A percentile compares a stretch with the other conserved stretches of the same genome.
Conservation (phyloP, 768 basidiomycete genomes). For the Mycena floridula region DNA sequence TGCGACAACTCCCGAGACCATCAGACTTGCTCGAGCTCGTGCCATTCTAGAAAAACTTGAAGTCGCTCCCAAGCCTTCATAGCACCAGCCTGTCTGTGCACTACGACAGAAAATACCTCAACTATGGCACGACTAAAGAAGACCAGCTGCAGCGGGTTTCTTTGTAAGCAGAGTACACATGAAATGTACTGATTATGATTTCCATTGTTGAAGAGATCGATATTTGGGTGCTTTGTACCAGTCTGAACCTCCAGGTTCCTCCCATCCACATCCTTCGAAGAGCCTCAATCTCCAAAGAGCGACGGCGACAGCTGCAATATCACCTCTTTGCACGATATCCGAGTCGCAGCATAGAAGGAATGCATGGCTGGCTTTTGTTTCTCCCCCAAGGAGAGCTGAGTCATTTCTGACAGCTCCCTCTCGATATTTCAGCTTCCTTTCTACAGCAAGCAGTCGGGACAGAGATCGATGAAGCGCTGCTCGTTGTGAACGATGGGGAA, state of each 20-base stretch:
- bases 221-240: background rate
- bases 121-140: too few species aligned
- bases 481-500: slow-evolving; percentile 58
- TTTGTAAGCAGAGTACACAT: too few species aligned
- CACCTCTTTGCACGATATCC: slow-evolving; percentile 43
- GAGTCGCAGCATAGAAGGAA: slow-evolving; percentile 56
- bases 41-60: too few species aligned
- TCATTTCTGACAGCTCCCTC: too few species aligned
- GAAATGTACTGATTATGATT: too few species aligned
- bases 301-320: slow-evolving; percentile 57
- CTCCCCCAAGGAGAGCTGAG: slow-evolving; percentile 1
- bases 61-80: too few species aligned
- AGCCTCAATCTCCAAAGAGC: slow-evolving; percentile 77
- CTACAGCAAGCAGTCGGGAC: slow-evolving; percentile 38
- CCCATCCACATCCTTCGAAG: slow-evolving; percentile 63
- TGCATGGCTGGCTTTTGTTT: slow-evolving; percentile 57
- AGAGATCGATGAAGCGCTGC: slow-evolving; percentile 48
- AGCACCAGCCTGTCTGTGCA: too few species aligned
- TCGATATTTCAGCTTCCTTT: slow-evolving; percentile 24
- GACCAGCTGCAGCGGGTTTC: too few species aligned
- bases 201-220: background rate
- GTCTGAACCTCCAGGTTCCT: slow-evolving; percentile 9
- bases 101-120: too few species aligned
- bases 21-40: too few species aligned
- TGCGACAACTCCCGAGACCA: too few species aligned